Evolutionary conservation across 208 protist genomes (phyloP).

Genomic region (Trichomonas gallinae): DNA sequence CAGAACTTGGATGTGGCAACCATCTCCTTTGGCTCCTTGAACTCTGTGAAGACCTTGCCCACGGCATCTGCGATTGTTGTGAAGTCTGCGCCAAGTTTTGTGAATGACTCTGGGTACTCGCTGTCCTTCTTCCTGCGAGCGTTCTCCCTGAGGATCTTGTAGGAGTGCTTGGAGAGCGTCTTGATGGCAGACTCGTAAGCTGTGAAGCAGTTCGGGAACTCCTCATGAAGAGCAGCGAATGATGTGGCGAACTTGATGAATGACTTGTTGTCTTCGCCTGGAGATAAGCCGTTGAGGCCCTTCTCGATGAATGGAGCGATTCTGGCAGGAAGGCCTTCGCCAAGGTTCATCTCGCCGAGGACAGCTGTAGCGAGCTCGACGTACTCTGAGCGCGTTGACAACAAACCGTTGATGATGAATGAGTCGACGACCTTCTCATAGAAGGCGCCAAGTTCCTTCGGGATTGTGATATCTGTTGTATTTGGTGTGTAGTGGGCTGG

Average conservation of each 20-base stretch:
- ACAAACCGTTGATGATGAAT: background rate
- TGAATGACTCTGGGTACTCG: background rate
- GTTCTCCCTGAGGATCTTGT: background rate
- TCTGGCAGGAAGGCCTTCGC: background rate
- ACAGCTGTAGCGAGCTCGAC: background rate
- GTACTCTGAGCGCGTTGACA: background rate
- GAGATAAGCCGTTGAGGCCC: background rate
- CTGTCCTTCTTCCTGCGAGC: background rate
- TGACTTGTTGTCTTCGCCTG: background rate
- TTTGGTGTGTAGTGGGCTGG: background rate
- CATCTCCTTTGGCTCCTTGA: background rate
- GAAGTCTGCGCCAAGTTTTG: background rate
- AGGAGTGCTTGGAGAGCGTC: background rate
- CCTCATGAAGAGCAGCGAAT: background rate
- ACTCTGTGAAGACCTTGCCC: background rate
- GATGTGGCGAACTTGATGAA: background rate
- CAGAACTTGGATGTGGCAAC: background rate
- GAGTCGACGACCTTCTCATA: background rate
- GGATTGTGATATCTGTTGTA: background rate
- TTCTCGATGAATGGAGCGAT: background rate
- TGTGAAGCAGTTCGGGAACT: background rate
- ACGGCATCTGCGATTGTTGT: background rate
- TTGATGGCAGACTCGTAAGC: background rate
- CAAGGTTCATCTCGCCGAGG: background rate
- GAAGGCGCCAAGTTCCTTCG: background rate